A percentile compares a stretch with the other conserved stretches of the same genome.
phyloP scores from a whole-genome alignment of 2,329 filamentous ascomycete genomes.

The Neobulgaria alba region DNA sequence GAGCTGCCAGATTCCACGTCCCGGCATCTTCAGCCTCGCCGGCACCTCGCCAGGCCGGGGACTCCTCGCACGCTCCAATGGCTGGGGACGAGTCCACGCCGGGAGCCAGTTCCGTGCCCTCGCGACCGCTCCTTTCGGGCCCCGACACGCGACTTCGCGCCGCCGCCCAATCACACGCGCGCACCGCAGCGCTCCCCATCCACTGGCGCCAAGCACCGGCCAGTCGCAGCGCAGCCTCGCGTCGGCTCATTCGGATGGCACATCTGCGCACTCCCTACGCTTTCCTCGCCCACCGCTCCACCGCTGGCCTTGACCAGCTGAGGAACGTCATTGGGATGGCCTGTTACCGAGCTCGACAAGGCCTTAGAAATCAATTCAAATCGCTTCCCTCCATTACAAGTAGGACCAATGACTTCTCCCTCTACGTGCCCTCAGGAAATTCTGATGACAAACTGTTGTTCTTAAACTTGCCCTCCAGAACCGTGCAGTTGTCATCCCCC shows the following conservation, averaged over 20 bases:
- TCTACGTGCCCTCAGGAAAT: too few species aligned
- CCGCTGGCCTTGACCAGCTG: background rate
- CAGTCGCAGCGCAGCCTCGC: constrained; percentile 12
- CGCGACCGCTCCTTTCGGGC: background rate
- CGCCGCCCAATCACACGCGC: too few species aligned
- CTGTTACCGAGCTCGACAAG: background rate
- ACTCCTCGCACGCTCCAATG: background rate
- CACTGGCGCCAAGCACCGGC: too few species aligned
- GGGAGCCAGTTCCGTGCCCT: too few species aligned
- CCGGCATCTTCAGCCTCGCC: constrained; percentile 8
- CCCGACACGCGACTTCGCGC: too few species aligned
- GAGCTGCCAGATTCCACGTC: too few species aligned
- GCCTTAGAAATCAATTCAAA: background rate
- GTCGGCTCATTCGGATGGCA: constrained; percentile 9
- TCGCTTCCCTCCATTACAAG: too few species aligned
- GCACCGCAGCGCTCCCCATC: too few species aligned
- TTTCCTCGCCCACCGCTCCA: background rate
- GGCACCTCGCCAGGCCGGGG: background rate
- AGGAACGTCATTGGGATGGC: background rate
- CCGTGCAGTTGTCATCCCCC: too few species aligned
- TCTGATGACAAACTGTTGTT: too few species aligned
- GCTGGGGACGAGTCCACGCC: background rate
- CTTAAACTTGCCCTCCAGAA: too few species aligned
- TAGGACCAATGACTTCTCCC: too few species aligned
- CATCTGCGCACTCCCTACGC: background rate